Base-by-base conservation (phyloP, 2,329 filamentous ascomycete species). In the Xylaria arbuscula region DNA sequence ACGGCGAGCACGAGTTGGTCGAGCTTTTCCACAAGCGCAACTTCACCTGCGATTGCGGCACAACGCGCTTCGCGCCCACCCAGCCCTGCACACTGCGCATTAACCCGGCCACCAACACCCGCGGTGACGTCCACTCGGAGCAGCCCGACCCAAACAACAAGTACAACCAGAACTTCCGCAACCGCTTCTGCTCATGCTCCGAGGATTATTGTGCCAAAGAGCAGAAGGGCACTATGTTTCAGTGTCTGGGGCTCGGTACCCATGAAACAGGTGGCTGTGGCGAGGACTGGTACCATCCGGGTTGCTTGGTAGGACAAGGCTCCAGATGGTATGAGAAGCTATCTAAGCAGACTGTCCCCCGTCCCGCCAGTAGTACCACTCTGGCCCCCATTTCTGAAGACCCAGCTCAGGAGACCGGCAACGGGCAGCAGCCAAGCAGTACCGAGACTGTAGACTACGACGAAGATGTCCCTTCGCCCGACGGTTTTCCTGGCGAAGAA, bases 151-250 rank as follows among this genome's bases (percentile, higher is more conserved):
- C 84, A 48, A 89, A 86, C 72, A 98, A 99, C 83, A 90, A 88
- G 74, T 99, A 99, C 83, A 97, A 98, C 76, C 92, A 98, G 69
- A 99, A 99, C 83, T 99, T 97, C 76, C 87, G 89, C 73, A 98
- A 98, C 76, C 88, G 86, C 53, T 99, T 99, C 81, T 99, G 96
- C 79, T 93, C 92, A 1, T 99, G 96, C 76, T 88, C 88, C 36
- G 91, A 94, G 76, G 89, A 94, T 68, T 99, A 99, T 78, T 92
- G 98, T 78, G 89, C 95, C 0, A 88, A 95, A 56, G 86, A 92
- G 77, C 94, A 99, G 78, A 97, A 95, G 74, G 95, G 95, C 0
- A 98, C 94, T 47, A 99, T 99, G 96, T 99, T 97, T 74, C 96
- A 99, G 80, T 99, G 96, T 77, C 80, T 98, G 2, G 95, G 95